These are phyloP conservation scores for Cucurbita ficifolia DNA, from an alignment of 306 rosid genomes.

Conservation along the genomic window DNA sequence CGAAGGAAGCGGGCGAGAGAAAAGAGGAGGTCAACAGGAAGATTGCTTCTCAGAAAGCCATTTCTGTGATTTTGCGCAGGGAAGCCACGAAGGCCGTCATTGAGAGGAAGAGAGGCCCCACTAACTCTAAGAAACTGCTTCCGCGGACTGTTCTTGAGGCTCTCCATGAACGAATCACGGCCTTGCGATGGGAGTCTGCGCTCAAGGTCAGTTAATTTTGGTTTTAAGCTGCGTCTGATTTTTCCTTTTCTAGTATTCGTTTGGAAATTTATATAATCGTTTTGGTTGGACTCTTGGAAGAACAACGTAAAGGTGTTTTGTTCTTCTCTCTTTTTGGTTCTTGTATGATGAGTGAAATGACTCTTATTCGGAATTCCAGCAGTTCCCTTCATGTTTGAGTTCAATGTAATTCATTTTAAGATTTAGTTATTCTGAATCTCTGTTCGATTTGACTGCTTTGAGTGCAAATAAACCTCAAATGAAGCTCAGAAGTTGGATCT, in stretches of 20 bases:
- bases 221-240: not conserved
- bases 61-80: slow-evolving; percentile 63
- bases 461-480: not conserved
- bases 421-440: not conserved
- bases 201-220: slow-evolving; percentile 41
- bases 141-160: slow-evolving; percentile 84
- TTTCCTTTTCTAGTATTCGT: not conserved
- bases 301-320: not conserved
- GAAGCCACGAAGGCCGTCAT: slow-evolving; percentile 77
- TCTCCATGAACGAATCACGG: slow-evolving; percentile 58
- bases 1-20: slow-evolving; percentile 43
- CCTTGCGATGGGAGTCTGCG: slow-evolving; percentile 88
- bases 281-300: not conserved
- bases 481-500: not conserved
- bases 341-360: not conserved
- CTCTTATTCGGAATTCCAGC: not conserved
- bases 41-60: slow-evolving; percentile 72
- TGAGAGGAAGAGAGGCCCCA: slow-evolving; percentile 63
- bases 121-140: slow-evolving; percentile 61
- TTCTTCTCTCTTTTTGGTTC: not conserved
- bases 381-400: not conserved
- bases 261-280: not conserved
- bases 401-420: not conserved
- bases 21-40: slow-evolving; percentile 56
- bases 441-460: not conserved